phyloP scores from a whole-genome alignment of 2,329 filamentous ascomycete genomes.

The Exophiala phaeomuriformis region DNA sequence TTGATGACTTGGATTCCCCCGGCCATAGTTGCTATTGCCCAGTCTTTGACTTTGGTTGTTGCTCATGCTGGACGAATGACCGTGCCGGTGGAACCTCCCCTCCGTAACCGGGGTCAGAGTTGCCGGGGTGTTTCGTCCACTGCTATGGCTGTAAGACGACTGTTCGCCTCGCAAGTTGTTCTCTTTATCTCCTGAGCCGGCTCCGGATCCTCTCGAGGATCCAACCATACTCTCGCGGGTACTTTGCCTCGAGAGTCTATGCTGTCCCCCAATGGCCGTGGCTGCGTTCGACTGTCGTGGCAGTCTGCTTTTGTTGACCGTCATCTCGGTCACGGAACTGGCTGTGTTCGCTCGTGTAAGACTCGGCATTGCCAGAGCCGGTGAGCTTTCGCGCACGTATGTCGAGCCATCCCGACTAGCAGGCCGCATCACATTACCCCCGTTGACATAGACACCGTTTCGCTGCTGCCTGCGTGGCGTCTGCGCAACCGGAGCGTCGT shows the following conservation, averaged over 20 bases:
- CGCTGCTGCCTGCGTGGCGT: constrained; percentile 26
- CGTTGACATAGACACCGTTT: constrained; percentile 26
- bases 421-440: constrained; percentile 22
- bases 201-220: constrained; percentile 3
- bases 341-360: constrained; percentile 24
- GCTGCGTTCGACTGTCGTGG: constrained; percentile 20
- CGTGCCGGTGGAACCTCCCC: constrained; percentile 14
- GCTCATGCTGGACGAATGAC: constrained; percentile 12
- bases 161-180: not conserved
- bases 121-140: constrained; percentile 11
- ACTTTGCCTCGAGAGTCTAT: constrained; percentile 24
- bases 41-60: not conserved
- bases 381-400: constrained; percentile 24
- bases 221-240: constrained; percentile 25
- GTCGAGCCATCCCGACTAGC: constrained; percentile 26
- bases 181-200: constrained; percentile 10
- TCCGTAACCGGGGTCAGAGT: constrained; percentile 23
- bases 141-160: constrained; percentile 14
- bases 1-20: not conserved
- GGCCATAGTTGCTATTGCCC: not conserved
- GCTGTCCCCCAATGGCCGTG: constrained; percentile 11
- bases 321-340: constrained; percentile 22
- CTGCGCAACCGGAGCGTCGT: constrained; percentile 22
- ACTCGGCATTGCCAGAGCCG: constrained; percentile 22
- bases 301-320: constrained; percentile 24